Evolutionary conservation across 306 rosid species (phyloP), one percentile per base, ranked within the genome.

Genomic region (Pterocarpus macrocarpus): DNA sequence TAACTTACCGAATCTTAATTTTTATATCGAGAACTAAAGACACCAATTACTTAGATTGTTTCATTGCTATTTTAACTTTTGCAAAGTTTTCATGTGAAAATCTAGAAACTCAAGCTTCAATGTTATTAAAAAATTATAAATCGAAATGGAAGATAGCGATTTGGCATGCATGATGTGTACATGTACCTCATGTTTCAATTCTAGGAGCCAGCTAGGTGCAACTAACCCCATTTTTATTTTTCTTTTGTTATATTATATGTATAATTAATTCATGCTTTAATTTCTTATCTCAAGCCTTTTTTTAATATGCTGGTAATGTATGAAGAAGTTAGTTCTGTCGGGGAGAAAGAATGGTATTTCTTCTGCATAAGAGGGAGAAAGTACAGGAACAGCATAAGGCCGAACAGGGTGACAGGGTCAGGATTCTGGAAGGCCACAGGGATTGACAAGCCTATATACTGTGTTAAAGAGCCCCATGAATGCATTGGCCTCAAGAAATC

Each of bases 351-450:
- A 58, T 88, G 95, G 76, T 91, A 88, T 69, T 92, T 85, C 65
- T 91, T 92, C n/a, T 92, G 97, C 91, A 86, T 22, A 55, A 88
- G 97, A 88, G 95, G 95, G 56, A 92, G 97, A 64, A 92, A 92
- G 64, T 92, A 92, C 76, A 91, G 92, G 69, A 92, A 92, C 89
- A 92, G 97, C 69, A 16, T 89, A 75, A 91, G 95, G 64, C 97
- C 97, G 2, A 92, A 92, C 44, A 91, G 97, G 34, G 97, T 91
- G 1, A 91, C 95, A 28, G 86, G 88, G 0, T 91, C 95, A 14
- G 97, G 97, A 34, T 92, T 92, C 62, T 92, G 97, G 97, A 92
- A 92, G 75, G 97, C 97, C 17, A 92, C 97, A 0, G 97, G 97
- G 17, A 92, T 92, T 28, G 99, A 95, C 30, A 92, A 91, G 22